phyloP scores from a whole-genome alignment of 2,329 filamentous ascomycete genomes.

The Calcarisporium arbuscula region DNA sequence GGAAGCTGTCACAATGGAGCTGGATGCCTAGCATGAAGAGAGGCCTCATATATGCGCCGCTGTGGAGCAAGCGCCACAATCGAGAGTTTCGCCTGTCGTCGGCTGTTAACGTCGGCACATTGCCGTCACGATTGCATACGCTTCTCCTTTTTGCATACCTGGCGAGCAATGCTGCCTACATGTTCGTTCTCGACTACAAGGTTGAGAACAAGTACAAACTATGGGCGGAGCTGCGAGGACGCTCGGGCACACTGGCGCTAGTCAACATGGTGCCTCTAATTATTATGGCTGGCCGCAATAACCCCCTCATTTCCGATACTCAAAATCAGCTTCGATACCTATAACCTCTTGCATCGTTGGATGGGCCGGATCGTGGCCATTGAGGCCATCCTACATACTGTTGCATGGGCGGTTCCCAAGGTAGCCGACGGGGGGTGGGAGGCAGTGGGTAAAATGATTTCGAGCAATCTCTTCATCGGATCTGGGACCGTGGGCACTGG shows the following conservation, averaged over 20 bases:
- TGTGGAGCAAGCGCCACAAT: slow-evolving; percentile 61
- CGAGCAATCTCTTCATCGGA: slow-evolving; percentile 55
- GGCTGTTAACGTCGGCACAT: slow-evolving; percentile 53
- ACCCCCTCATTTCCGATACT: slow-evolving; percentile 78
- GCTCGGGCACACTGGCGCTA: slow-evolving; percentile 75
- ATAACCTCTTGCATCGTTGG: slow-evolving; percentile 72
- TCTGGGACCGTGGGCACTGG: slow-evolving; percentile 57
- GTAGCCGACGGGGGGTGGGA: slow-evolving; percentile 57
- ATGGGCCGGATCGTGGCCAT: slow-evolving; percentile 67
- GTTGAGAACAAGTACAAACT: slow-evolving; percentile 55
- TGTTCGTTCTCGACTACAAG: slow-evolving; percentile 55
- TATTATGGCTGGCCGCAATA: slow-evolving; percentile 86
- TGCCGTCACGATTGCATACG: slow-evolving; percentile 59
- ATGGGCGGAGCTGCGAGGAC: slow-evolving; percentile 75
- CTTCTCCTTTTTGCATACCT: slow-evolving; percentile 52
- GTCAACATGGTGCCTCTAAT: slow-evolving; percentile 91
- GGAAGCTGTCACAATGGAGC: slow-evolving; percentile 49
- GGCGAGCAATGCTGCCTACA: slow-evolving; percentile 55
- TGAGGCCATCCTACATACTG: slow-evolving; percentile 62
- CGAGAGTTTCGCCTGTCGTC: slow-evolving; percentile 57
- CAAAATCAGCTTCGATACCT: slow-evolving; percentile 90
- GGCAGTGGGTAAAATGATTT: slow-evolving; percentile 48
- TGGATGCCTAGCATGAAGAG: slow-evolving; percentile 60
- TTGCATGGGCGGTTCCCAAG: slow-evolving; percentile 69
- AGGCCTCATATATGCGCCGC: slow-evolving; percentile 52